Percentiles rank a stretch among this genome's conserved stretches.
Conservation (phyloP, 1,284 basidiomycete species). For the Cutaneotrichosporon sp. region DNA sequence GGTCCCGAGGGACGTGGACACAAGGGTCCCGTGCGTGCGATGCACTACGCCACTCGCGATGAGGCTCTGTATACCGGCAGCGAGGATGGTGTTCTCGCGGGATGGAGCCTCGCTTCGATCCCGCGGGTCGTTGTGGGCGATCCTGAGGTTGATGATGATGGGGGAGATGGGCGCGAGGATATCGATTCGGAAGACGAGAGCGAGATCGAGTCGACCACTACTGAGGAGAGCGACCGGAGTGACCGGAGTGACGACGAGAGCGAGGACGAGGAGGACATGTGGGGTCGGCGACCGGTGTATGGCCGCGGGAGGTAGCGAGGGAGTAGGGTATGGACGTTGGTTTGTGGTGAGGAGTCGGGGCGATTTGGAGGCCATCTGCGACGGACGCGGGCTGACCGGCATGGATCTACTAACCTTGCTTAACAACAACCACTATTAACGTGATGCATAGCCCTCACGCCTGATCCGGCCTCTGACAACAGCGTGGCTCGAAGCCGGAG, state of each 20-base stretch:
- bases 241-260: conserved; percentile 17
- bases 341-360: no score
- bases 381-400: no score
- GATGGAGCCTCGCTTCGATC: conserved; percentile 48
- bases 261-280: not conserved
- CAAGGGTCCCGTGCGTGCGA: conserved; percentile 50
- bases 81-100: conserved; percentile 52
- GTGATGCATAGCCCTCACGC: no score
- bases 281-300: conserved; percentile 5
- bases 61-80: conserved; percentile 53
- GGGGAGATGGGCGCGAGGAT: conserved; percentile 39
- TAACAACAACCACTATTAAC: no score
- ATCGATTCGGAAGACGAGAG: conserved; percentile 34
- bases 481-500: no score
- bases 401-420: no score
- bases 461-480: no score
- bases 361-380: no score
- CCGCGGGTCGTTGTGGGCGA: conserved; percentile 43
- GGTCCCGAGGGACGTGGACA: conserved; percentile 44
- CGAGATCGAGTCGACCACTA: conserved; percentile 43
- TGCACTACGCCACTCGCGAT: conserved; percentile 48
- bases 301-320: conserved; percentile 9
- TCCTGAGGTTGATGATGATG: conserved; percentile 45
- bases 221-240: conserved; percentile 20
- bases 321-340: not conserved